Evolutionary conservation across 2,329 filamentous ascomycete species (phyloP), one percentile per base, ranked within the genome.

Genomic region (Chrysoporthe deuterocubensis): DNA sequence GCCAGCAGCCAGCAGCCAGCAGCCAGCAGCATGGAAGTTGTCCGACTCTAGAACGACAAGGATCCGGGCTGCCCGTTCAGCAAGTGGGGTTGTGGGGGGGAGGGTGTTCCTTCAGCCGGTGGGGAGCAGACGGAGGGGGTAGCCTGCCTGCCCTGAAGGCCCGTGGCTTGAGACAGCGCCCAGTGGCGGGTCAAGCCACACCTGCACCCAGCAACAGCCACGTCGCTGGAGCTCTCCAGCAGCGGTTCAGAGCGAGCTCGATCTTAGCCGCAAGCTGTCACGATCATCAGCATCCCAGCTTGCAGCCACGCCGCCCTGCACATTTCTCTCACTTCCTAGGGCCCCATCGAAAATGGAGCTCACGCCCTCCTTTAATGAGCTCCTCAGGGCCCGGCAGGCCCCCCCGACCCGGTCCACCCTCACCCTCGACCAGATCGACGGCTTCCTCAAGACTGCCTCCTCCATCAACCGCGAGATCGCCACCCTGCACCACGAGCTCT

Each of bases 371-470:
- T 90, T 95, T 80, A 89, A 93, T 77, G 83, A 89, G 76, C 84
- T 91, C 59, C 84, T 95, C 34, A 85, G 85, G 74, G 81, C 84
- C 73, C 87, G 87, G 70, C 81, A 87, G 78, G 84, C 85, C 57
- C 80, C 81, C 40, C 80, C 83, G 8, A 83, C 85, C 14, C 80
- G 75, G 64, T 74, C 74, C 58, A 74, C 75, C 71, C 83, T 83
- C 71, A 81, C 77, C 67, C 73, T 83, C 61, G 81, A 85, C 71
- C 84, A 80, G 73, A 86, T 96, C 62, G 92, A 97, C 77, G 91
- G 92, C 74, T 99, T 98, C 77, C 83, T 98, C 44, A 94, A 95
- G 76, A 95, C 98, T 80, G 96, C 96, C 64, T 96, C 97, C 80
- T 89, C 91, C 77, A 97, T 98, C 78, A 96, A 97, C 77, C 87